Base-by-base conservation (phyloP, 192 early-diverging fungal species). In the Ramicandelaber brevisporus region DNA sequence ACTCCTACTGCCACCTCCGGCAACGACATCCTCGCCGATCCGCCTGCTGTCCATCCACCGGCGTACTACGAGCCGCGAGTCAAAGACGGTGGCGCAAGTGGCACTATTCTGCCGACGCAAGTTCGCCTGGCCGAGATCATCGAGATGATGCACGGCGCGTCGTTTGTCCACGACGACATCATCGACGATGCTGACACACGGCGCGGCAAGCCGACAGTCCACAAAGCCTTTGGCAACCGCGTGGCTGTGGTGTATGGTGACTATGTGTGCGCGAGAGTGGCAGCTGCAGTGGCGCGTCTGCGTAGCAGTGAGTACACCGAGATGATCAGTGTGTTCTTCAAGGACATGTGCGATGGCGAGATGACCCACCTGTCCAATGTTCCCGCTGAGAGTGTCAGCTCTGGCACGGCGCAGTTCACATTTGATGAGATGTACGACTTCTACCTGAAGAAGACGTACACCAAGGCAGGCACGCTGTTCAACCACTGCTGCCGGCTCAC, bases 141-240 rank as follows among this genome's bases (percentile, higher is more conserved):
- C 0, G 90, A 97, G 49, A 86, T 97, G 76, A 97, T 97, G 40
- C 85, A 97, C 43, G 92, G 83, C 3, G 79, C 90, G 9, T 83
- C 85, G 2, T 50, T 97, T 5, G 53, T 97, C 4, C 90, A 97
- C 46, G 83, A 97, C 51, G 90, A 97, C 46, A 73, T 87, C 9
- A 72, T 85, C 31, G 84, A 89, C 43, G 46, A 55, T 8, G 63
- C 79, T 0, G 55, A 70, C 24, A 69, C 61, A 3, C 73, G 86
- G 17, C 66, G 86, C 9, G 61, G 60, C 14, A 36, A 73, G 32
- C 57, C 74, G 6, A 75, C 79, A 6, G 78, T 74, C 6, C 84
- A 88, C 34, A 65, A 68, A 33, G 65, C 58, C 44, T 86, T 82
- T 59, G 90, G 90, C 20, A 96, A 96, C 58, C 90, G 89, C 37